Evolutionary conservation across 306 rosid species (phyloP), one percentile per base, ranked within the genome.

Genomic region (Lathyrus sativus): DNA sequence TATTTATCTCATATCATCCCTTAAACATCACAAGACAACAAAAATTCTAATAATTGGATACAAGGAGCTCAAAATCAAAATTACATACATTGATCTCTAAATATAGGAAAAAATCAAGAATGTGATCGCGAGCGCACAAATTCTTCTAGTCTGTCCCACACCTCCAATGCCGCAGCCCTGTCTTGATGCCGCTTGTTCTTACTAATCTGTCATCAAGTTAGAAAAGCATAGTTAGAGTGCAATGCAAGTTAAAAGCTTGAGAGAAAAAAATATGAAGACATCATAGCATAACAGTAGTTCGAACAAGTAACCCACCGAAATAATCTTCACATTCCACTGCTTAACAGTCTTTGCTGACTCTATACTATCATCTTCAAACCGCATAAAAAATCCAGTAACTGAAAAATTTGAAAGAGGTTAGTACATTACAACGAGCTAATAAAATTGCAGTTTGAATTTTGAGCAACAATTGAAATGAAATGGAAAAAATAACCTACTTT

Each of bases 241-340:
- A 19, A 28, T 11, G 38, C 61, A 9, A 19, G 46, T 50, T 4
- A 48, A 59, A 17, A 50, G 29, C 49, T 14, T 57, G 29, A 35
- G 39, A 35, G 39, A 6, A 35, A 15, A 59, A 81, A 14, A 19
- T 6, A 72, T n/a, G 33, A 67, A 65, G 44, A 46, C 7, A 38
- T 29, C 10, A 46, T 5, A 22, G 53, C 9, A 46, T 4, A 22
- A 59, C 61, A 38, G 59, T 50, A 50, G 2, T 29, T n/a, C 24
- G 56, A 38, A 65, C 19, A 44, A 28, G 61, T 26, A 15, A 59
- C 89, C 59, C 49, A 90, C 99, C 79, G 99, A 95, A 62, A 95
- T 87, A 24, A 95, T 90, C 89, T 88, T 95, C 31, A 95, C 99
- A 80, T 95, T 95, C 99, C 99, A 95, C 85, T 95, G 97, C 89